phyloP scores from a whole-genome alignment of 1,139 yeast species.

The Debaryomycetaceae sp. region DNA sequence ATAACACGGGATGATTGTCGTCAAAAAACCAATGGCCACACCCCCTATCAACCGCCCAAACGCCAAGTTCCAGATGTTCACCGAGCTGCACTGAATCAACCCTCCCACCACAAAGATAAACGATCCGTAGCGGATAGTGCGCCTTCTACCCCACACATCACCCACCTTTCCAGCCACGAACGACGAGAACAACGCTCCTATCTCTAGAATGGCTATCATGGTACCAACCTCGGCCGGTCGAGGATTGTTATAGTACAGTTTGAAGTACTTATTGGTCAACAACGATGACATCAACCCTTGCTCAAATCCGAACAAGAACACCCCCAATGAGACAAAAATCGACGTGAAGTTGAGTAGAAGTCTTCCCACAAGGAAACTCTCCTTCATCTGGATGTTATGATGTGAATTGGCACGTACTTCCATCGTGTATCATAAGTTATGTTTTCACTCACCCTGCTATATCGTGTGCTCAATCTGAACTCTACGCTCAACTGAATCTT shows the following conservation, averaged over 20 bases:
- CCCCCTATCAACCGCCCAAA: constrained; percentile 81
- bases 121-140: constrained; percentile 81
- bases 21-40: constrained; percentile 81
- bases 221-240: constrained; percentile 48
- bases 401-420: constrained; percentile 14
- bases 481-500: not conserved
- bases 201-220: constrained; percentile 51
- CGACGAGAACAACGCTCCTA: constrained; percentile 82
- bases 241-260: constrained; percentile 67
- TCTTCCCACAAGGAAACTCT: constrained; percentile 47
- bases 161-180: constrained; percentile 73
- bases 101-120: constrained; percentile 81
- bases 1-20: constrained; percentile 94
- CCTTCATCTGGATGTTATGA: constrained; percentile 35
- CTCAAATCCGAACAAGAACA: constrained; percentile 59
- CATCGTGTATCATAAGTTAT: constrained; percentile 7
- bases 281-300: constrained; percentile 62
- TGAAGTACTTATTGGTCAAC: constrained; percentile 68
- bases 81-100: constrained; percentile 57
- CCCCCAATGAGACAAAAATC: constrained; percentile 57
- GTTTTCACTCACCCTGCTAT: not conserved
- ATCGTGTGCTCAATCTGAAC: not conserved
- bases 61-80: constrained; percentile 47
- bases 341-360: constrained; percentile 55
- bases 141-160: constrained; percentile 76